These are phyloP conservation scores for Metschnikowia lochheadii DNA, from an alignment of 805 yeast species.

Conservation along the genomic window DNA sequence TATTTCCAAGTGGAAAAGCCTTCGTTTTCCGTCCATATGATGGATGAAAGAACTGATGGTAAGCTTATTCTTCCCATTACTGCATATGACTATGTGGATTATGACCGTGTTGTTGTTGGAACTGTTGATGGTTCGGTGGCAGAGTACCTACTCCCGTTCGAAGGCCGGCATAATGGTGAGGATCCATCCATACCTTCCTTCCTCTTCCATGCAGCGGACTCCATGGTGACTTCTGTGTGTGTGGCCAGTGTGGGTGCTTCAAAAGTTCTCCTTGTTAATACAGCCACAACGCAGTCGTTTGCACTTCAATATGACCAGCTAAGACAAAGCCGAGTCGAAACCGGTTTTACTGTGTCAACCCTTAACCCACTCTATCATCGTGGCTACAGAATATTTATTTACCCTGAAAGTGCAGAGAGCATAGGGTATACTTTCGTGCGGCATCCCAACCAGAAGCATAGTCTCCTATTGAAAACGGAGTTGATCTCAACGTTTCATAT, in stretches of 20 bases:
- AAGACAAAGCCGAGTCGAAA: conserved; percentile 26
- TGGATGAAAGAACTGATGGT: conserved; percentile 8
- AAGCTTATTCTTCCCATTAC: conserved; percentile 31
- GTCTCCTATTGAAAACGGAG: conserved; percentile 29
- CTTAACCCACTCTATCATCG: conserved; percentile 29
- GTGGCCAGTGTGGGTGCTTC: conserved; percentile 23
- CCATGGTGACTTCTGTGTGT: conserved; percentile 26
- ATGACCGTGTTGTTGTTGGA: conserved; percentile 50
- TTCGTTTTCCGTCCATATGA: conserved; percentile 20
- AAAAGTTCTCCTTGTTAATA: conserved; percentile 26
- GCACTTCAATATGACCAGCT: conserved; percentile 21
- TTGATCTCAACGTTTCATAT: conserved; percentile 26
- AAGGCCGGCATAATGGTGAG: background rate
- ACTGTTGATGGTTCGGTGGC: conserved; percentile 55
- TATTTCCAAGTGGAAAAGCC: conserved; percentile 17
- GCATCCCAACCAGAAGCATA: conserved; percentile 33
- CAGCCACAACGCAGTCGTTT: conserved; percentile 25
- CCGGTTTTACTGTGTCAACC: conserved; percentile 22
- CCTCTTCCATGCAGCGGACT: conserved; percentile 27
- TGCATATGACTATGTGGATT: conserved; percentile 44
- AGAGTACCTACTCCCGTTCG: conserved; percentile 46
- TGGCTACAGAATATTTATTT: conserved; percentile 23
- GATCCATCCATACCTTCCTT: conserved; percentile 31
- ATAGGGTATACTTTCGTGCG: conserved; percentile 27
- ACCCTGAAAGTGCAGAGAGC: conserved; percentile 27